Evolutionary conservation across 2,329 filamentous ascomycete genomes (phyloP).

Genomic region (Colletotrichum sp.): DNA sequence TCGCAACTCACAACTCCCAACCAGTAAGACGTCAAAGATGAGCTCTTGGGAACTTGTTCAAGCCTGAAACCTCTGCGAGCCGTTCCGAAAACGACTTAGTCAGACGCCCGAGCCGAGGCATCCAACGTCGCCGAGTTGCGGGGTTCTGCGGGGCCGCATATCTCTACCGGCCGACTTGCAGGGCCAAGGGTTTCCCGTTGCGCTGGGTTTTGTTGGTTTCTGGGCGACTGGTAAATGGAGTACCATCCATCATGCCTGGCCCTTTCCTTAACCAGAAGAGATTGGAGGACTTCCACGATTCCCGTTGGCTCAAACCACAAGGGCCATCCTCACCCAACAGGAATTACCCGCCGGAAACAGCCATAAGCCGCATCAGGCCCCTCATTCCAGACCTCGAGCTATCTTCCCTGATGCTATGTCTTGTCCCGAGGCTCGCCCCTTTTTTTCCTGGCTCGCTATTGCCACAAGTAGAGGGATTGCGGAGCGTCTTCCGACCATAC

Average conservation of each 20-base stretch:
- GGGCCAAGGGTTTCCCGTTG: not conserved
- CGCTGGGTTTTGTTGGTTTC: not conserved
- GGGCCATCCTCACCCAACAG: not conserved
- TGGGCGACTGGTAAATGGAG: not conserved
- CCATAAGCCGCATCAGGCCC: not conserved
- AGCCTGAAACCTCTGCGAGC: not conserved
- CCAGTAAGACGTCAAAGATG: not conserved
- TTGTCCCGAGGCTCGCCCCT: slow-evolving; percentile 7
- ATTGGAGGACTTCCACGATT: not conserved
- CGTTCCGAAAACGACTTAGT: not conserved
- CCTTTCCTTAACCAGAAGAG: not conserved
- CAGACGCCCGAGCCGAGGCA: slow-evolving; percentile 2
- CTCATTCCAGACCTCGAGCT: not conserved
- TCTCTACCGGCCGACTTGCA: slow-evolving; percentile 7
- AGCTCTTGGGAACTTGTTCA: not conserved
- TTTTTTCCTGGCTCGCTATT: not conserved
- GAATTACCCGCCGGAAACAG: not conserved
- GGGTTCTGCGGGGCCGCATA: slow-evolving; percentile 1
- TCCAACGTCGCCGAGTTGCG: not conserved
- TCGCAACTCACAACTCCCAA: not conserved
- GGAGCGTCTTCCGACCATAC: not conserved
- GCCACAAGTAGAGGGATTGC: not conserved
- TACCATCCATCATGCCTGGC: not conserved
- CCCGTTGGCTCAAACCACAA: not conserved
- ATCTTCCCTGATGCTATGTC: not conserved